These are phyloP conservation scores for Thermomyces lanuginosus DNA, from an alignment of 2,329 filamentous ascomycete species.

Conservation along the genomic window DNA sequence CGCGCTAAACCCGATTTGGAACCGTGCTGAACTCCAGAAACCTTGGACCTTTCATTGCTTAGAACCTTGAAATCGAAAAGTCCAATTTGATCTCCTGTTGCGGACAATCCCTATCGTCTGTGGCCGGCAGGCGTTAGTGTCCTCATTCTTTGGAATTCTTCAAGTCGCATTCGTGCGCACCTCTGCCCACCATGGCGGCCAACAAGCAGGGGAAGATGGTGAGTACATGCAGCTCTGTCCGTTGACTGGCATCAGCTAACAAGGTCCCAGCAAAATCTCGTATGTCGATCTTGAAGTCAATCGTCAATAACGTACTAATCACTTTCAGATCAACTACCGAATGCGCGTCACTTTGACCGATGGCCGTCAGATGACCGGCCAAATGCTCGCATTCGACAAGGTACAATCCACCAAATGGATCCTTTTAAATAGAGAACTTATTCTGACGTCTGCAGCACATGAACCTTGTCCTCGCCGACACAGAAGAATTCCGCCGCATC, in stretches of 20 bases:
- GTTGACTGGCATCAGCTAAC: constrained; percentile 46
- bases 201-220: constrained; percentile 99
- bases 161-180: constrained; percentile 33
- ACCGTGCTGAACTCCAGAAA: too few relatives aligned
- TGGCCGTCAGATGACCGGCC: constrained; percentile 87
- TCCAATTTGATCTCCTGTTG: too few relatives aligned
- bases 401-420: constrained; percentile 28
- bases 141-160: constrained; percentile 11
- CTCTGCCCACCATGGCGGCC: constrained; percentile 32
- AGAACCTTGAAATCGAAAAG: too few relatives aligned
- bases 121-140: too few relatives aligned
- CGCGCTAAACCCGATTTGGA: too few relatives aligned
- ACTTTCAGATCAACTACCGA: constrained; percentile 82
- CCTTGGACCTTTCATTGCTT: too few relatives aligned
- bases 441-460: constrained; percentile 52
- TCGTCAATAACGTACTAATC: background rate
- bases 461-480: constrained; percentile 97
- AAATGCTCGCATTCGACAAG: constrained; percentile 98
- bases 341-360: constrained; percentile 95
- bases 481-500: constrained; percentile 88
- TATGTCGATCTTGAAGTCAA: constrained; percentile 27
- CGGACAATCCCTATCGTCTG: too few relatives aligned
- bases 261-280: constrained; percentile 44
- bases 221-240: constrained; percentile 36
- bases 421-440: constrained; percentile 4